phyloP scores from a whole-genome alignment of 805 yeast genomes.

The Priceomyces castillae region DNA sequence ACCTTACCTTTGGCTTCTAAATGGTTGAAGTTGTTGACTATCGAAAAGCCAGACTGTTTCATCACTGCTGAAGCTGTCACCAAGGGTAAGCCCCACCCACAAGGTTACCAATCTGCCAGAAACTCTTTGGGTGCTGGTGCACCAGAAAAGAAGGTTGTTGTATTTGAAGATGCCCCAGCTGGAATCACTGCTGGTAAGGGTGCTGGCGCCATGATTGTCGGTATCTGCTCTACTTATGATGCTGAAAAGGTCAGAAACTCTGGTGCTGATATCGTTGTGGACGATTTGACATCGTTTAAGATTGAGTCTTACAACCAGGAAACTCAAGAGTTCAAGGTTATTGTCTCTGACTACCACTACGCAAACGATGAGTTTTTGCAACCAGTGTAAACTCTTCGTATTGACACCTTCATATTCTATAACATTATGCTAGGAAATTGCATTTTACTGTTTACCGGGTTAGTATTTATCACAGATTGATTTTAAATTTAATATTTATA shows the following conservation, averaged over 20 bases:
- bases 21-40: slow-evolving; percentile 67
- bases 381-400: slow-evolving; percentile 8
- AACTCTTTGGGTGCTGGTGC: slow-evolving; percentile 40
- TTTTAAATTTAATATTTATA: not conserved
- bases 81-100: slow-evolving; percentile 84
- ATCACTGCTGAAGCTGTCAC: slow-evolving; percentile 79
- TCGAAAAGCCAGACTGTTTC: slow-evolving; percentile 67
- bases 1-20: slow-evolving; percentile 71
- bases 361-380: slow-evolving; percentile 42
- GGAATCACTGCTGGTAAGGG: slow-evolving; percentile 81
- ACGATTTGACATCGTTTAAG: slow-evolving; percentile 62
- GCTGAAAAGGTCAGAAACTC: slow-evolving; percentile 65
- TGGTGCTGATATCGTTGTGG: slow-evolving; percentile 81
- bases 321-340: slow-evolving; percentile 43
- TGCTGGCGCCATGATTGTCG: slow-evolving; percentile 80
- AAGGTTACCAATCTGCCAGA: slow-evolving; percentile 69
- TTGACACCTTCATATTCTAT: not conserved
- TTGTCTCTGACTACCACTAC: slow-evolving; percentile 39
- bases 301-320: slow-evolving; percentile 51
- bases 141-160: slow-evolving; percentile 46
- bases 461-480: slow-evolving; percentile 1
- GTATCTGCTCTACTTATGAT: slow-evolving; percentile 77
- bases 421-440: not conserved
- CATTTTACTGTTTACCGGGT: not conserved
- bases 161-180: slow-evolving; percentile 88